Evolutionary conservation across 768 basidiomycete genomes (phyloP), one percentile per base, ranked within the genome.

Genomic region (Mycena latifolia): DNA sequence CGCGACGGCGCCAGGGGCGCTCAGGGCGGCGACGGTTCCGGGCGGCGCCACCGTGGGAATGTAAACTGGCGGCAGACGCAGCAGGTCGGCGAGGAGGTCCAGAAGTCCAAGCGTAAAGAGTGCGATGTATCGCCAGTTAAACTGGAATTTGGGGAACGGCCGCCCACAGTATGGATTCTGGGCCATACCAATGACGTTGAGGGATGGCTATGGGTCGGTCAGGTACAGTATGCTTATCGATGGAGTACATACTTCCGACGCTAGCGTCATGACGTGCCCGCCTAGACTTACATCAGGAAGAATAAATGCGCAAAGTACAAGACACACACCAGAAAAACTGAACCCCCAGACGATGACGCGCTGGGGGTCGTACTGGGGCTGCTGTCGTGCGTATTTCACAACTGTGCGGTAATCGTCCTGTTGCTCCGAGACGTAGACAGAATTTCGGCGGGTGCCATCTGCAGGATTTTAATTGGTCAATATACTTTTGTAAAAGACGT

Each of bases 381-480:
- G 73, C 61, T 73, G 72, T n/a, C 77, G 67, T 41, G 73, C 75
- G 47, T 72, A 80, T 46, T 77, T 76, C 48, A 81, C 60, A 24
- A 80, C 79, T 4, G 77, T 76, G n/a, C 75, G 68, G 60, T 80
- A 80, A 71, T 80, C 79, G 3, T 78, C 78, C 43, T 76, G 73
- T 59, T 78, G 78, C 47, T 79, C 78, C 0, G 69, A 66, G 17
- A 77, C 69, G 29, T 67, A 69, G 9, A 79, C 39, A 20, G 65
- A 55, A 43, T 80, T 69, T 7, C 77, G 67, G 5, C 75, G 78
- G 0, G 65, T 73, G 15, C 78, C 78, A 35, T 76, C 77, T 79
- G 55, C 5, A 52, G n/a, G 20, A 12, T 35, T 28, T 14, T 1
- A n/a, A n/a, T 35, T 14, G 33, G 14, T 46, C 31, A 50, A 27